These are phyloP conservation scores for Pulicaria dysenterica DNA, from an alignment of 129 eudicot genomes.

Conservation along the genomic window DNA sequence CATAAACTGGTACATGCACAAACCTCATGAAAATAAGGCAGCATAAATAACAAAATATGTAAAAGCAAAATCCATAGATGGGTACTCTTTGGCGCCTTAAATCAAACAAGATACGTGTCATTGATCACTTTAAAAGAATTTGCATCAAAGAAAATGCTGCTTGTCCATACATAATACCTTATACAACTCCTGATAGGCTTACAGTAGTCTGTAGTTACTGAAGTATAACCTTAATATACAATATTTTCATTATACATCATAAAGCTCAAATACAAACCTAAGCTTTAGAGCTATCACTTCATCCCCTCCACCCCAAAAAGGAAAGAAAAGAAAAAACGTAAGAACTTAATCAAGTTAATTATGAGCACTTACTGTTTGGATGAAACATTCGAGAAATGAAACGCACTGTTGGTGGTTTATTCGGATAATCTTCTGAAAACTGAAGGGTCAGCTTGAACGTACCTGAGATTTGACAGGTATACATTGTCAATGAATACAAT, in stretches of 20 bases:
- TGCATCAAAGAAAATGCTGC: slow-evolving; percentile 11
- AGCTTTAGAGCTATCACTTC: slow-evolving; percentile 11
- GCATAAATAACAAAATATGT: slow-evolving; percentile 12
- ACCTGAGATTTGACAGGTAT: slow-evolving; percentile 41
- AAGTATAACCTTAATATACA: slow-evolving; percentile 5
- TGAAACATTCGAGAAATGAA: slow-evolving; percentile 83
- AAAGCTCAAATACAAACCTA: slow-evolving; percentile 14
- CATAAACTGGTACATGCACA: slow-evolving; percentile 60
- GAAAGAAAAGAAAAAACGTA: not conserved
- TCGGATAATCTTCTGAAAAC: slow-evolving; percentile 68
- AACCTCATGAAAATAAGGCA: not conserved
- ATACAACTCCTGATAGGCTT: not conserved
- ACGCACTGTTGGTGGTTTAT: slow-evolving; percentile 81
- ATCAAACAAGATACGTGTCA: slow-evolving; percentile 8
- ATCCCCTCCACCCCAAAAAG: not conserved
- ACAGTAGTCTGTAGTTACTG: not conserved
- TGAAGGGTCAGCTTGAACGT: slow-evolving; percentile 80
- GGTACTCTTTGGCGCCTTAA: not conserved
- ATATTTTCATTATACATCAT: slow-evolving; percentile 10
- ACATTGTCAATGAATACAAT: slow-evolving; percentile 14
- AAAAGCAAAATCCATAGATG: slow-evolving; percentile 14
- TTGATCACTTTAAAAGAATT: not conserved
- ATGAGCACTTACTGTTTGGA: slow-evolving; percentile 67
- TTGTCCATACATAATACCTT: not conserved
- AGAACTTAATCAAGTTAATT: not conserved